phyloP scores from a whole-genome alignment of 2,329 filamentous ascomycete species.

The Colletotrichum salicis region DNA sequence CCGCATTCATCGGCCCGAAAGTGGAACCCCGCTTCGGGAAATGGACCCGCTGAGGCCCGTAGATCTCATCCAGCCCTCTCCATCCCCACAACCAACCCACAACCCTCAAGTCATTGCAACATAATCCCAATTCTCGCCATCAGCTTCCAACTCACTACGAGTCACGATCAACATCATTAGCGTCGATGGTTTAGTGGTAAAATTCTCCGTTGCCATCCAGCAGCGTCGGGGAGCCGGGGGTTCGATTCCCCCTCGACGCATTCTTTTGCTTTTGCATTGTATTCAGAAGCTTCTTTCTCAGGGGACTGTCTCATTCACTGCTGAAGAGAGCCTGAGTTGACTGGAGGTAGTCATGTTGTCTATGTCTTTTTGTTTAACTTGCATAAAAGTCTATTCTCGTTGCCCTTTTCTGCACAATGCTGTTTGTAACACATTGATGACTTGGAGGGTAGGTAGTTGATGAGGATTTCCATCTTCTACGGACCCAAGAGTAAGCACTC shows the following conservation, averaged over 20 bases:
- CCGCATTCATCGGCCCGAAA: neutral
- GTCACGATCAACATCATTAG: neutral
- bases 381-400: neutral
- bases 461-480: neutral
- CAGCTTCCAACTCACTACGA: fast-evolving
- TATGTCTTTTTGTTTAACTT: too few relatives aligned
- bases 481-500: neutral
- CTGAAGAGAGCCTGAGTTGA: neutral
- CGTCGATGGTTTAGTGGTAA: conserved; percentile 24
- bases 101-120: neutral
- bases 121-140: neutral
- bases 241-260: conserved; percentile 21
- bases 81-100: neutral
- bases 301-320: neutral
- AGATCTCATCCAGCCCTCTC: neutral
- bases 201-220: conserved; percentile 19
- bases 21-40: neutral
- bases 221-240: conserved; percentile 22
- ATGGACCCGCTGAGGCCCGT: neutral
- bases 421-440: neutral
- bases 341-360: neutral
- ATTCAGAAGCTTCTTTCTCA: neutral
- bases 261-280: neutral
- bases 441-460: neutral
- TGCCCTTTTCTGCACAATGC: neutral